These are phyloP conservation scores for Metschnikowia bowlesiae DNA, from an alignment of 805 yeast species.

Conservation along the genomic window DNA sequence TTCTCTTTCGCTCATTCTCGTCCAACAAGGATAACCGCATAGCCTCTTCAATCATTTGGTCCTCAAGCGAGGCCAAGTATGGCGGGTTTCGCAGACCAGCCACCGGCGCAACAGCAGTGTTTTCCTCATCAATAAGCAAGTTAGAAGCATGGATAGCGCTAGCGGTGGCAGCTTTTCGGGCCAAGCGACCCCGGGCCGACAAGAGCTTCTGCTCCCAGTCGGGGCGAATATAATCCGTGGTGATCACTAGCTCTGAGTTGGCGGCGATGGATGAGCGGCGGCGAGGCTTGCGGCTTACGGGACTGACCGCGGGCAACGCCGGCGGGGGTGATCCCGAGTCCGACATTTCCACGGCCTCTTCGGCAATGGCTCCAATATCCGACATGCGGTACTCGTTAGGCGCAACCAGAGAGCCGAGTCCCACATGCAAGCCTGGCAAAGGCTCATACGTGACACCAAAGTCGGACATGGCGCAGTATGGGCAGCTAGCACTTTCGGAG, in stretches of 20 bases:
- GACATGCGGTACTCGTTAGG: constrained; percentile 25
- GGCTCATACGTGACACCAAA: constrained; percentile 84
- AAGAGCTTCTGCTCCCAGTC: constrained; percentile 82
- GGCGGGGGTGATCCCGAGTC: constrained; percentile 4
- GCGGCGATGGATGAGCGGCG: constrained; percentile 54
- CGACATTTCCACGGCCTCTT: constrained; percentile 3
- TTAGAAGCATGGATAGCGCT: constrained; percentile 90
- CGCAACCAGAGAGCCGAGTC: constrained; percentile 55
- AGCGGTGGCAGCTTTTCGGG: constrained; percentile 89
- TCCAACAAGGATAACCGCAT: constrained; percentile 68
- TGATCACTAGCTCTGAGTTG: constrained; percentile 63
- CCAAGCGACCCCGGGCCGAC: constrained; percentile 70
- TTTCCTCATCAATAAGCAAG: constrained; percentile 43
- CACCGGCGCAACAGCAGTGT: constrained; percentile 3
- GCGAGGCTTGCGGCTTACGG: constrained; percentile 9
- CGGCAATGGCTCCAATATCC: constrained; percentile 9
- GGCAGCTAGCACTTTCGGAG: constrained; percentile 87
- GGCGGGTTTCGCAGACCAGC: constrained; percentile 4
- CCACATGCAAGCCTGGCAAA: constrained; percentile 48
- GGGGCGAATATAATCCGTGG: constrained; percentile 82
- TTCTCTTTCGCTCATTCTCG: constrained; percentile 50
- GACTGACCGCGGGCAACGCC: neutral
- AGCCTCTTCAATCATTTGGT: constrained; percentile 82
- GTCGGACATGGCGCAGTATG: constrained; percentile 84
- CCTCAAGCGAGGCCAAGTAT: constrained; percentile 38